These are phyloP conservation scores for Phellopilus nigrolimitatus DNA, from an alignment of 1,284 basidiomycete genomes.

Conservation along the genomic window DNA sequence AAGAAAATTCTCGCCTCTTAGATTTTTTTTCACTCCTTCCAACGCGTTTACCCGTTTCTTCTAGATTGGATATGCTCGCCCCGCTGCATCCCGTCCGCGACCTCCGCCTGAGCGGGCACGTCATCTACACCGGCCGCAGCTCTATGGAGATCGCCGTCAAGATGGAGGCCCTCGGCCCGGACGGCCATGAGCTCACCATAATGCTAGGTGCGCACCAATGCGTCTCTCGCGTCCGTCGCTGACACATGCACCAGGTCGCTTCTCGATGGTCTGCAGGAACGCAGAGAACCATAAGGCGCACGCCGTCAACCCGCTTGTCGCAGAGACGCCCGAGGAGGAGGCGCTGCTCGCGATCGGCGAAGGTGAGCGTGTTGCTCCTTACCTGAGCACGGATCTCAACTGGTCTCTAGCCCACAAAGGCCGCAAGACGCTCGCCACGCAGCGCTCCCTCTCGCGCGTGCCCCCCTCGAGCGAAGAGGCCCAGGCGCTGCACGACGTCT, in stretches of 20 bases:
- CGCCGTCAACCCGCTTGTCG: conserved; percentile 59
- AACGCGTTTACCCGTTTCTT: conserved; percentile 6
- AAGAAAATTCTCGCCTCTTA: conserved; percentile 18
- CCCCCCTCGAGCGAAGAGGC: conserved; percentile 71
- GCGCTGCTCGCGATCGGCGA: conserved; percentile 63
- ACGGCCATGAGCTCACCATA: conserved; percentile 51
- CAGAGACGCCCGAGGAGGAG: conserved; percentile 60
- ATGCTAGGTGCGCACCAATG: conserved; percentile 49
- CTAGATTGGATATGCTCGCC: conserved; percentile 60
- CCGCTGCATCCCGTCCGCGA: conserved; percentile 57
- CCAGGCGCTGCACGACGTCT: conserved; percentile 61
- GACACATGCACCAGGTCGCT: conserved; percentile 43
- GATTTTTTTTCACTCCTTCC: background rate
- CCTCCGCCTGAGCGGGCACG: conserved; percentile 71
- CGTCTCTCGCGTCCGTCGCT: too few species aligned
- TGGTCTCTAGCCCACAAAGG: conserved; percentile 43
- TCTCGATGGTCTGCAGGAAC: conserved; percentile 82
- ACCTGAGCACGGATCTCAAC: too few species aligned
- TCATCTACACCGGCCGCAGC: conserved; percentile 71
- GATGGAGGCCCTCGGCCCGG: conserved; percentile 60
- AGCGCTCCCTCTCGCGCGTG: conserved; percentile 59
- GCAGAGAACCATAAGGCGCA: conserved; percentile 60
- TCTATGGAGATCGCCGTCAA: conserved; percentile 82
- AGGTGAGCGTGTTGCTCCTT: too few species aligned
- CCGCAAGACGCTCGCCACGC: conserved; percentile 46